These are phyloP conservation scores for Penicillium cataractarum DNA, from an alignment of 495 filamentous ascomycete genomes.

Conservation along the genomic window DNA sequence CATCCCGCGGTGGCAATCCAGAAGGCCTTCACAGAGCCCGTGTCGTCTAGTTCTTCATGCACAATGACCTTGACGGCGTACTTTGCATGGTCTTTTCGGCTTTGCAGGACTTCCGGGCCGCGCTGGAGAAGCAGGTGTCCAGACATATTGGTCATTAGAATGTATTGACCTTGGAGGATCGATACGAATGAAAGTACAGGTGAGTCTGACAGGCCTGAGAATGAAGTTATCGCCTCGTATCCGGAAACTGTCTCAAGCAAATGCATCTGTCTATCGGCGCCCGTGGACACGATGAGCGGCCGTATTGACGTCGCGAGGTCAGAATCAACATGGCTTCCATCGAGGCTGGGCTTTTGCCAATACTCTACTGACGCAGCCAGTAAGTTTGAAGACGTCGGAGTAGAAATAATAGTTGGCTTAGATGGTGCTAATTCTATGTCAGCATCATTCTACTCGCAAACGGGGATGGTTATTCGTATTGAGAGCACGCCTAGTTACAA, in stretches of 20 bases:
- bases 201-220: constrained; percentile 56
- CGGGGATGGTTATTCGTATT: neutral
- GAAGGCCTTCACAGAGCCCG: constrained; percentile 12
- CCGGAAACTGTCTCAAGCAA: constrained; percentile 37
- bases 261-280: constrained; percentile 58
- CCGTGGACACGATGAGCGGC: constrained; percentile 49
- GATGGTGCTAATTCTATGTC: constrained; percentile 50
- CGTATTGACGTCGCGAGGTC: constrained; percentile 3
- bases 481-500: neutral
- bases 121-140: constrained; percentile 57
- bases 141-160: constrained; percentile 64
- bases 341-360: constrained; percentile 32
- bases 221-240: constrained; percentile 32
- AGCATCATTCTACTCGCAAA: constrained; percentile 6
- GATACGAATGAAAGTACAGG: constrained; percentile 58
- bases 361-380: constrained; percentile 54
- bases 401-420: constrained; percentile 41
- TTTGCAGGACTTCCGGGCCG: constrained; percentile 43
- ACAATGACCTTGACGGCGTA: constrained; percentile 61
- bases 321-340: constrained; percentile 10
- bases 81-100: constrained; percentile 62
- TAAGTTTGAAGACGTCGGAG: constrained; percentile 56
- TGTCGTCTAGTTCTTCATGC: constrained; percentile 30
- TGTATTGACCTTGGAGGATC: constrained; percentile 36
- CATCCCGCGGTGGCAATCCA: constrained; percentile 69